phyloP scores from a whole-genome alignment of 192 early-diverging fungal species.

The Podila clonocystis region DNA sequence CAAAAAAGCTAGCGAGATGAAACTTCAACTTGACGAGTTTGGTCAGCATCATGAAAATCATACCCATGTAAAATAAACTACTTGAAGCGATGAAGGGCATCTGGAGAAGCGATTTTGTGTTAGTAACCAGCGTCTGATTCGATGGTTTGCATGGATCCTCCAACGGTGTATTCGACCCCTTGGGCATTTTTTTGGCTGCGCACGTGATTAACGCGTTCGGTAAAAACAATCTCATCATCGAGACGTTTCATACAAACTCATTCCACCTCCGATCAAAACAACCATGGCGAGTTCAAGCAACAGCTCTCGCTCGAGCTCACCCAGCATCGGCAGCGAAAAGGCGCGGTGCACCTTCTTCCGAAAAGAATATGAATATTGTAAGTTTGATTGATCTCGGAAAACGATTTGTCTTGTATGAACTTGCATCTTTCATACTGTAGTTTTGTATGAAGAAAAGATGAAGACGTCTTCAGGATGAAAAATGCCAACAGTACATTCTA shows the following conservation, averaged over 20 bases:
- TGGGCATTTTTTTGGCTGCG: no score
- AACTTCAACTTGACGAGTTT: no score
- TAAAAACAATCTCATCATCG: neutral
- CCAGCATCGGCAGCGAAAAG: constrained; percentile 33
- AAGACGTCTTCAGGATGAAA: neutral
- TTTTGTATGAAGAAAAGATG: neutral
- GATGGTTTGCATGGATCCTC: no score
- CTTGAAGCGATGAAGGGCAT: no score
- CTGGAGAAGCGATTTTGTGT: no score
- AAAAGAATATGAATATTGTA: constrained; percentile 51
- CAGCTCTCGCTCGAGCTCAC: constrained; percentile 33
- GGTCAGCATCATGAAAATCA: no score
- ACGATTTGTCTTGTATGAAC: neutral
- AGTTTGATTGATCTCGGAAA: neutral
- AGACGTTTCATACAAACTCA: neutral
- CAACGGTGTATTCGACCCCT: no score
- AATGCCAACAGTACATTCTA: neutral
- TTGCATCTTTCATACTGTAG: neutral
- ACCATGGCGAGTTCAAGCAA: constrained; percentile 37
- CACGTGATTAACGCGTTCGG: neutral
- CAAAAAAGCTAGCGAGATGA: no score
- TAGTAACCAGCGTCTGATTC: no score
- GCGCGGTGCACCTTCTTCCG: constrained; percentile 49
- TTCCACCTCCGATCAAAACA: no score
- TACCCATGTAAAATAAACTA: no score